phyloP scores from a whole-genome alignment of 768 basidiomycete genomes.

The Tricholoma flavovirens region DNA sequence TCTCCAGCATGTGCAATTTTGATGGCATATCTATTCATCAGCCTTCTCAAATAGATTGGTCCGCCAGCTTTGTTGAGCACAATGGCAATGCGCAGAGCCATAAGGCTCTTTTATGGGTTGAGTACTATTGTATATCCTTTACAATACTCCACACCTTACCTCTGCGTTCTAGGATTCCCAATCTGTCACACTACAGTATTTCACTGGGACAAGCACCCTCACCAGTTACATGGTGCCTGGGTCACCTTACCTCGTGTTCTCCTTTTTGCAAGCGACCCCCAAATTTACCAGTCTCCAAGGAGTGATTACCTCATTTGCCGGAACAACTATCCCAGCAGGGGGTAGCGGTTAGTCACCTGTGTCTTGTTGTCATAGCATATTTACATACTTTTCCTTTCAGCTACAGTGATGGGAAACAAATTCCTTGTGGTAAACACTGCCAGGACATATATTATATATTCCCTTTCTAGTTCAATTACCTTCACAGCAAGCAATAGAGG shows the following conservation, averaged over 20 bases:
- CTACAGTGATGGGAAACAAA: constrained; percentile 20
- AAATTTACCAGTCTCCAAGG: constrained; percentile 24
- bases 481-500: constrained; percentile 20
- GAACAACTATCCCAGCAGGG: constrained; percentile 16
- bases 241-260: constrained; percentile 29
- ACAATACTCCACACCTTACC: neutral
- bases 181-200: constrained; percentile 31
- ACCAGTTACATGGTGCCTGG: constrained; percentile 29
- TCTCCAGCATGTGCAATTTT: constrained; percentile 23
- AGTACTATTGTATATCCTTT: neutral
- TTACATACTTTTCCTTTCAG: constrained; percentile 7
- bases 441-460: constrained; percentile 29
- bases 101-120: constrained; percentile 29
- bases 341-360: constrained; percentile 12
- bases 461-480: constrained; percentile 23
- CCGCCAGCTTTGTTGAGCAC: constrained; percentile 25
- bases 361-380: neutral
- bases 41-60: constrained; percentile 27
- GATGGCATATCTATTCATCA: constrained; percentile 30
- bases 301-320: constrained; percentile 24
- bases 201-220: constrained; percentile 24
- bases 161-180: constrained; percentile 22
- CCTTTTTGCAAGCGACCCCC: constrained; percentile 25
- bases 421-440: constrained; percentile 24
- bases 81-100: constrained; percentile 24